Conservation (phyloP, 768 basidiomycete genomes). For the Suillus variegatus region DNA sequence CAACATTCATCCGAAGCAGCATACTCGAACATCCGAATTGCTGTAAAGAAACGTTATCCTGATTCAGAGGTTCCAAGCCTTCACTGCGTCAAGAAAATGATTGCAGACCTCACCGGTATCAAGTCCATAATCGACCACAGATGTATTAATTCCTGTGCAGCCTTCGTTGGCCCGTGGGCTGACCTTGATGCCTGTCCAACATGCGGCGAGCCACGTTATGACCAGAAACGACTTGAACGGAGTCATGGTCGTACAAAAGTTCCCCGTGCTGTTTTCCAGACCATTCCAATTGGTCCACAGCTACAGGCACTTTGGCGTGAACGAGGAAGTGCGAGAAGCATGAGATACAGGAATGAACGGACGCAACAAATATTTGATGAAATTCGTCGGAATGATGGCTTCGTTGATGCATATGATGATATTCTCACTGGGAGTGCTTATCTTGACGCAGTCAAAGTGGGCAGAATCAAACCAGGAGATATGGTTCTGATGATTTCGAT, state of each 20-base stretch:
- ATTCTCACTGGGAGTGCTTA: too few species aligned
- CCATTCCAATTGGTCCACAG: constrained; percentile 43
- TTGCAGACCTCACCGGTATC: background rate
- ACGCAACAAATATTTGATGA: constrained; percentile 21
- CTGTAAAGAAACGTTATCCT: background rate
- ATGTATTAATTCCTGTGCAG: constrained; percentile 35
- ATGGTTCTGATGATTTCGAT: too few species aligned
- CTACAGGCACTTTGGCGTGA: constrained; percentile 38
- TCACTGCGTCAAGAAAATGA: background rate
- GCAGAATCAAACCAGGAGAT: too few species aligned
- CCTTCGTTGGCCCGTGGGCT: constrained; percentile 24
- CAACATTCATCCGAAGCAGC: constrained; percentile 11
- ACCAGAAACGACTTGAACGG: background rate
- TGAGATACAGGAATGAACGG: constrained; percentile 26
- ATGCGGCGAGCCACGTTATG: constrained; percentile 29
- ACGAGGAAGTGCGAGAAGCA: constrained; percentile 20
- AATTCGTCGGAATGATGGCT: constrained; percentile 19
- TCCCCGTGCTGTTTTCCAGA: constrained; percentile 23
- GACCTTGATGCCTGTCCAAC: constrained; percentile 14
- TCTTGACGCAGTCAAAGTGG: too few species aligned
- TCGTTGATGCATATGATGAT: background rate
- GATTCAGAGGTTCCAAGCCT: background rate
- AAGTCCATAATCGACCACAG: constrained; percentile 32
- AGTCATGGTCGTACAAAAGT: constrained; percentile 11
- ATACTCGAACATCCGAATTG: background rate